phyloP scores from a whole-genome alignment of 1,139 yeast genomes.

The Candida pseudocylindracea region DNA sequence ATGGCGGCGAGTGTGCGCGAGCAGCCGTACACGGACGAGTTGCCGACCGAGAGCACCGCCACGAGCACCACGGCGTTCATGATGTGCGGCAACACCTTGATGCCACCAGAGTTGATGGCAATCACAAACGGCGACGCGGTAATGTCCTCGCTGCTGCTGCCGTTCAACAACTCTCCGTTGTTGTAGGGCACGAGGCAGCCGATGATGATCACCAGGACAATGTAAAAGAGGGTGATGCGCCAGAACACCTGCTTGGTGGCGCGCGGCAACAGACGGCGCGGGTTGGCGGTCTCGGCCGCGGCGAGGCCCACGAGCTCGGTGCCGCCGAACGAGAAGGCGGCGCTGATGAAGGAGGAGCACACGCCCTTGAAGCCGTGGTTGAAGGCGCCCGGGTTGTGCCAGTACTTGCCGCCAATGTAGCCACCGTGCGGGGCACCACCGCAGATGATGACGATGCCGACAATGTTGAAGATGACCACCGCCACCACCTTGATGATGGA shows the following conservation, averaged over 20 bases:
- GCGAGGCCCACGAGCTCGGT: conserved; percentile 68
- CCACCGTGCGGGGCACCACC: conserved; percentile 14
- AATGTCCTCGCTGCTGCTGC: conserved; percentile 1
- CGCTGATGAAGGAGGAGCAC: conserved; percentile 61
- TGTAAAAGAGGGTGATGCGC: conserved; percentile 7
- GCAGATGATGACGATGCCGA: conserved; percentile 16
- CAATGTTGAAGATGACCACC: conserved; percentile 18
- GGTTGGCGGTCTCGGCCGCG: conserved; percentile 66
- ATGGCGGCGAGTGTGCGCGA: conserved; percentile 30
- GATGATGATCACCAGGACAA: conserved; percentile 19
- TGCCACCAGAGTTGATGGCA: conserved; percentile 6
- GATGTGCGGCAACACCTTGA: conserved; percentile 18
- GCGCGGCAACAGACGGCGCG: conserved; percentile 12
- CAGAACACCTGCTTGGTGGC: conserved; percentile 8
- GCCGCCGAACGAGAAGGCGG: conserved; percentile 78
- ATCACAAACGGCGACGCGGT: conserved; percentile 1
- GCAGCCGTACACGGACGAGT: conserved; percentile 32
- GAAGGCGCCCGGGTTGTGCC: conserved; percentile 24
- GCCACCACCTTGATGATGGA: conserved; percentile 20
- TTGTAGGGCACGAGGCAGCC: conserved; percentile 23
- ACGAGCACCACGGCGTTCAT: conserved; percentile 29
- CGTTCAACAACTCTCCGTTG: conserved; percentile 11
- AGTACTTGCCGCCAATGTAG: conserved; percentile 8
- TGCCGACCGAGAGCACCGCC: conserved; percentile 29
- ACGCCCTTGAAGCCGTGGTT: conserved; percentile 55